Base-by-base conservation (phyloP, 2,329 filamentous ascomycete species). In the Dothideomycetes sp. region DNA sequence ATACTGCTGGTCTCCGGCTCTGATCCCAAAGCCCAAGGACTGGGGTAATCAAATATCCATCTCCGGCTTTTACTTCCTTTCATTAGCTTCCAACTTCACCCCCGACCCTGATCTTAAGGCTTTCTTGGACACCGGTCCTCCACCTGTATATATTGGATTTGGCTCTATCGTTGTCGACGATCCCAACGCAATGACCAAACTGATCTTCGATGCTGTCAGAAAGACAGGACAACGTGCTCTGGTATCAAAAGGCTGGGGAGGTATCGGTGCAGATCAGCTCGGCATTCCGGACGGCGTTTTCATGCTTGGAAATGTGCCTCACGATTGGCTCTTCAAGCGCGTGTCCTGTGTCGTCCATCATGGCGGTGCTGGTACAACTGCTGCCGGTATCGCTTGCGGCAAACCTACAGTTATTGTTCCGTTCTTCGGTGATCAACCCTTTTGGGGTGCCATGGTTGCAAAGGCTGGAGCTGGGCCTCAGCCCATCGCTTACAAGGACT, bases 1-100 rank as follows among this genome's bases (percentile, higher is more conserved):
- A 0, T 96, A 95, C 56, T 91, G 87, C 61, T 95, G 88, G 88
- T 88, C 84, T 0, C 82, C 84, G 0, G 74, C 82, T 1, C 63
- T 91, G 34, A 84, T 87, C 13, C 76, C 80, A 0, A 87, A 86
- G 51, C 83, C 84, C 0, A 73, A 73, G 27, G 84, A 91, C 56
- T 91, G 84, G 84, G 74, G 71, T 0, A 61, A 69, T 3, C 70
- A 85, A 43, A 82, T 91, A 36, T 76, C 78, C 41, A 75, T 91
- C 16, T 78, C 81, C 3, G 84, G 84, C 0, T 89, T 89, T 60
- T 86, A 73, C 58, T 87, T 88, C 51, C 71, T 88, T 82, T 37
- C 63, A 82, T 63, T 82, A 9, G 77, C 80, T 2, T 74, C 74
- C 0, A 71, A 73, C 4, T 89, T 78, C 50, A 78, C 68, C 0